A percentile compares a stretch with the other conserved stretches of the same genome.
phyloP scores from a whole-genome alignment of 148 eudicot genomes.

The Rhododendron henanense region DNA sequence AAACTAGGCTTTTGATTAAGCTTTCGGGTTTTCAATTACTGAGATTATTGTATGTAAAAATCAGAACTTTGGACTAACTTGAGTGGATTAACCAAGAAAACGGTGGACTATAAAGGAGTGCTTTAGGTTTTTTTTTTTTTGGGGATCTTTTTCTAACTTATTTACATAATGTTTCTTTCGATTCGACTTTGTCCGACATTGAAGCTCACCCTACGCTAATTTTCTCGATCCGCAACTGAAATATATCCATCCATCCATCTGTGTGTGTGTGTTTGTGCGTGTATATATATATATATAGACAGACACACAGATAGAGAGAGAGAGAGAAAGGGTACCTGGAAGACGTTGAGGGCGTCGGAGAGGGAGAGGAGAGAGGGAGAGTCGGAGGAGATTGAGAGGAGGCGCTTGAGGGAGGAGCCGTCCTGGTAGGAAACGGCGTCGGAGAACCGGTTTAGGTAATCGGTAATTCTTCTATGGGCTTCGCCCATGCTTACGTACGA shows the following conservation, averaged over 20 bases:
- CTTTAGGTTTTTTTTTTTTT: not conserved
- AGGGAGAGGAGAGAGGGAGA: slow-evolving; percentile 58
- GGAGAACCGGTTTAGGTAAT: slow-evolving; percentile 57
- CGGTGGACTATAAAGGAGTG: no score
- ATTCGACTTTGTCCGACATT: not conserved
- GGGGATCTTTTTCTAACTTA: not conserved
- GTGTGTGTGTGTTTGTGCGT: not conserved
- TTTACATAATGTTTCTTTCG: not conserved
- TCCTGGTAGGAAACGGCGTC: slow-evolving; percentile 76
- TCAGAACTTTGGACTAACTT: not conserved
- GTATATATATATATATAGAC: not conserved
- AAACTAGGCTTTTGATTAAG: not conserved
- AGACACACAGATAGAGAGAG: not conserved
- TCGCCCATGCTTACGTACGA: slow-evolving; percentile 96
- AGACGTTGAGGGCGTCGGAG: slow-evolving; percentile 76
- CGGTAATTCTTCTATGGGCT: slow-evolving; percentile 77
- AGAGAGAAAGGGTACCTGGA: slow-evolving; percentile 48
- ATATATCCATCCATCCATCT: not conserved
- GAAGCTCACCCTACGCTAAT: not conserved
- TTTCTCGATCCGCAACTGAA: not conserved
- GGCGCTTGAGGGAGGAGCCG: slow-evolving; percentile 54
- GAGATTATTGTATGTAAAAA: not conserved
- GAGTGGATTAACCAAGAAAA: not conserved
- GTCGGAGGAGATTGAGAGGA: slow-evolving; percentile 66
- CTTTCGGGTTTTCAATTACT: no score